A percentile compares a stretch with the other conserved stretches of the same genome.
phyloP scores from a whole-genome alignment of 78 protist genomes.

The Planoprotostelium fungivorum region DNA sequence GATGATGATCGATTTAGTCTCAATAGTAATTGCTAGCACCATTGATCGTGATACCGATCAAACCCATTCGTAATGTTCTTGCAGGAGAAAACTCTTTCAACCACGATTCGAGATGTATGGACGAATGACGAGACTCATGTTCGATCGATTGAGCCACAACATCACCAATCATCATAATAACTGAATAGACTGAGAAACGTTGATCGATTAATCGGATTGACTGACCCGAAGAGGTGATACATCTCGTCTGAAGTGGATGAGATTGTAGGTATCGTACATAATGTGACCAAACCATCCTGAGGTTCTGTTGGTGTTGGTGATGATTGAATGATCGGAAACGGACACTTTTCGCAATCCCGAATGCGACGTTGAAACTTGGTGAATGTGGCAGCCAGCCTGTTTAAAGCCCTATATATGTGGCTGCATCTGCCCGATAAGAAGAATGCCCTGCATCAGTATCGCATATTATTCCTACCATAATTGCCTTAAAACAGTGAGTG shows the following conservation, averaged over 20 bases:
- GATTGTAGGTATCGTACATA: not conserved
- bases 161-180: not conserved
- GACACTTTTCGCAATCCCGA: no score
- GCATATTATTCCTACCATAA: no score
- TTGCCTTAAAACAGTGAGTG: no score
- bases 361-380: no score
- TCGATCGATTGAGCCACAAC: not conserved
- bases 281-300: no score
- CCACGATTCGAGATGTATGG: not conserved
- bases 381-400: no score
- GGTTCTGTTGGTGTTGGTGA: no score
- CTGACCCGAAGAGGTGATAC: not conserved
- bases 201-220: not conserved
- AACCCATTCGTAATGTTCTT: not conserved
- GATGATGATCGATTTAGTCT: not conserved
- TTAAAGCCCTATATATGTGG: no score
- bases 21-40: not conserved
- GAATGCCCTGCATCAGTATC: no score
- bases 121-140: not conserved
- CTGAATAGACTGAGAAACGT: not conserved
- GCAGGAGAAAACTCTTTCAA: not conserved
- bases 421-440: no score
- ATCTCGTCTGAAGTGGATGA: not conserved
- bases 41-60: not conserved
- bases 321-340: no score